Base-by-base conservation (phyloP, 108 stramenopile species). In the Nitzschia palea region DNA sequence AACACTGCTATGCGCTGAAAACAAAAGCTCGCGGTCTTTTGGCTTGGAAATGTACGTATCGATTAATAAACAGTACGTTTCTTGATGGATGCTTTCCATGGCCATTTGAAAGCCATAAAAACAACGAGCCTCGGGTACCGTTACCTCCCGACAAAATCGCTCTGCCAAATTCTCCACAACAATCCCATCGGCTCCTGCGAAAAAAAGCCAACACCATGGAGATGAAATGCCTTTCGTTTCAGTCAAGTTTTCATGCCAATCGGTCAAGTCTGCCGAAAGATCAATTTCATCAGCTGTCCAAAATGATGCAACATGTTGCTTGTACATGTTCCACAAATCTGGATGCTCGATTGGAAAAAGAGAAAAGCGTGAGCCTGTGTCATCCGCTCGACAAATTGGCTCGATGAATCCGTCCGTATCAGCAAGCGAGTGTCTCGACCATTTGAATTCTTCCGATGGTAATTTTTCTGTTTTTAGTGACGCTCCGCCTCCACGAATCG, bases 201-300 rank as follows among this genome's bases (percentile, higher is more conserved):
- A 92, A 76, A 93, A 95, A 40, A 93, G 83, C 30, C 94, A 62
- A 28, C 93, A 89, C 85, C 85, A 86, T 15, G 84, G 86, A 36
- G 93, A 80, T 58, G 93, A 94, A 69, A 97, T 96, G 25, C 85
- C 62, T 64, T 98, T 97, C 50, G 94, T 80, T 47, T 70, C 77
- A 30, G 76, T 88, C 26, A 97, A 60, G 31, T 87, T 88, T 28
- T 85, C 77, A 18, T 89, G 88, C 98, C 98, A 98, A 74, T 98
- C 93, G 1, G 76, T 73, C 44, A 92, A 47, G 75, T 98, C 98
- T 22, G 92, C 76, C 3, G 89, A 90, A 0, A 98, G 84, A 65
- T 98, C 96, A 57, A 98, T 95, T 67, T 98, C 98, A 67, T 98
- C 98, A 3, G 94, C 95, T 14, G 98, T 98, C 98, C 98, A 98